Base-by-base conservation (phyloP, 2,329 filamentous ascomycete genomes). In the Westerdykella ornata region DNA sequence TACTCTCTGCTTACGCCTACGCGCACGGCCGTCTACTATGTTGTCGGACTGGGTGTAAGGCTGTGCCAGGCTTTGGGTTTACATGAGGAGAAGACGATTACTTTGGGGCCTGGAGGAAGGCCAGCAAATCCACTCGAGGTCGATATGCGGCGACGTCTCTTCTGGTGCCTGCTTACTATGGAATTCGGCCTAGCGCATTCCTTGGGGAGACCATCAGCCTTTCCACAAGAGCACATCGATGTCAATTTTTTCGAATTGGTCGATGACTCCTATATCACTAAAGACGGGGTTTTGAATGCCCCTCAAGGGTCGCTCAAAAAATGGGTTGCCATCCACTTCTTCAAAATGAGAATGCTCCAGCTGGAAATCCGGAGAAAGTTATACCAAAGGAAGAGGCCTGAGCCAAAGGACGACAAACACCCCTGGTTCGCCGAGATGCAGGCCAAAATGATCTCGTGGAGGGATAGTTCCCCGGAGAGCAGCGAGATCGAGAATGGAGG, bases 1-100 rank as follows among this genome's bases (percentile, higher is more conserved):
- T 97, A 97, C 64, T 97, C 92, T 0, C 73, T 97, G 15, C 71
- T 96, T 33, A 97, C 90, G 0, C 90, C 92, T 0, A 96, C 90
- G 1, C 76, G 89, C 45, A 95, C 88, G 4, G 88, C 90, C 13
- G 84, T 94, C 15, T 97, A 95, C 68, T 96, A 94, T 68, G 82
- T 96, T 37, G 80, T 96, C 35, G 92, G 92, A 5, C 77, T 95
- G 15, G 89, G 88, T 6, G 84, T 87, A 13, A 82, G 88, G 51
- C 80, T 98, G 38, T 88, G 85, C 60, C 90, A 97, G 60, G 87
- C 94, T 42, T 75, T 96, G 39, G 88, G 89, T 5, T 72, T 96
- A 33, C 83, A 84, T 15, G 88, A 94, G 54, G 92, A 97, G 65
- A 85, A 88, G 60, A 95, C 88, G 0, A 88, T 97, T 43, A 77